A percentile compares a stretch with the other conserved stretches of the same genome.
Evolutionary conservation across 805 yeast species (phyloP).

Genomic region (Priceomyces fermenticarens): DNA sequence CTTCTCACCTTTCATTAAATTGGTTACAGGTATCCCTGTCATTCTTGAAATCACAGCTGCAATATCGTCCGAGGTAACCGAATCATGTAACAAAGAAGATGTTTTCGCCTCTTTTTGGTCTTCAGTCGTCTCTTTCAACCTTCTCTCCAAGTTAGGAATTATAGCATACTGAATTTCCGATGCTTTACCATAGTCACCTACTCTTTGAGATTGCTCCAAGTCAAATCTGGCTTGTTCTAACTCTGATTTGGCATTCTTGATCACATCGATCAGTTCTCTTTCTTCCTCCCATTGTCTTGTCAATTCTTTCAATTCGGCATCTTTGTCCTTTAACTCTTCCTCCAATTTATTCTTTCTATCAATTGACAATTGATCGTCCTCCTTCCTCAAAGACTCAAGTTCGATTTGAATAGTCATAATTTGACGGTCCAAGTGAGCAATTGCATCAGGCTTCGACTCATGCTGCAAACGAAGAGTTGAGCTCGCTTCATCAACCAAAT

Average conservation of each 20-base stretch:
- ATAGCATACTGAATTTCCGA: constrained; percentile 85
- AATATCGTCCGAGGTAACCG: constrained; percentile 92
- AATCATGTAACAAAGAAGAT: constrained; percentile 66
- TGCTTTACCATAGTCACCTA: constrained; percentile 83
- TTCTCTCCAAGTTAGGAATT: constrained; percentile 74
- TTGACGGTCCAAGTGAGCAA: constrained; percentile 81
- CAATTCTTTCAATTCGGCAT: constrained; percentile 63
- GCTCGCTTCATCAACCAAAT: constrained; percentile 95
- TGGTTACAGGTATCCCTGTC: constrained; percentile 94
- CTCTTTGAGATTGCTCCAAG: constrained; percentile 77
- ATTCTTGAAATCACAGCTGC: constrained; percentile 88
- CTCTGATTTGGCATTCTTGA: constrained; percentile 77
- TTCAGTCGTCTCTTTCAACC: constrained; percentile 47
- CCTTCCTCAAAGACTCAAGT: constrained; percentile 88
- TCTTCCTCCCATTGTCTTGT: constrained; percentile 88
- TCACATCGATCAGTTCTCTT: constrained; percentile 66
- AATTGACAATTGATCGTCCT: constrained; percentile 77
- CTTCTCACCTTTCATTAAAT: constrained; percentile 90
- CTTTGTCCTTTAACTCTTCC: constrained; percentile 58
- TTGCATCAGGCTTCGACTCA: constrained; percentile 94
- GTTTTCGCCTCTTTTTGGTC: constrained; percentile 27
- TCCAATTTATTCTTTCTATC: constrained; percentile 79
- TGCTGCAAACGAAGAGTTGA: constrained; percentile 92
- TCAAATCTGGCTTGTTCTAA: constrained; percentile 83
- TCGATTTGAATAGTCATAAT: constrained; percentile 95